Conservation (phyloP, 1,284 basidiomycete genomes). For the Ustilago hordei region DNA sequence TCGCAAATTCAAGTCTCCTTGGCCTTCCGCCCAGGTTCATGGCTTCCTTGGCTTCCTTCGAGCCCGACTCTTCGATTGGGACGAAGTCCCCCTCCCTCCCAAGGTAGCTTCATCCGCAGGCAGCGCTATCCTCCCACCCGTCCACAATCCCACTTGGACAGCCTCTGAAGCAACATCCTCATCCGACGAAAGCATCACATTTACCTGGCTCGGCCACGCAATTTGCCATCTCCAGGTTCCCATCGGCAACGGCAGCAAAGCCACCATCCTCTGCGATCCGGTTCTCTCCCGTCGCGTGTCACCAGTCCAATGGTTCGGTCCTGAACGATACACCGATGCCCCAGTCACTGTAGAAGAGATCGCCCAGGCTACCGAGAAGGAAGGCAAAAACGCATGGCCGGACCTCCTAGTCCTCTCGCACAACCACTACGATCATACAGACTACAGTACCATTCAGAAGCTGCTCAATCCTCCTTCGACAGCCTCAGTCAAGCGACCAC, state of each 20-base stretch:
- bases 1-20: constrained; percentile 53
- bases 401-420: constrained; percentile 55
- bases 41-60: constrained; percentile 48
- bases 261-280: constrained; percentile 57
- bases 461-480: constrained; percentile 37
- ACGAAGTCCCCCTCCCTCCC: constrained; percentile 47
- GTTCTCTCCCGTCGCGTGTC: constrained; percentile 56
- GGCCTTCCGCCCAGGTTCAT: constrained; percentile 38
- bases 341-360: constrained; percentile 55
- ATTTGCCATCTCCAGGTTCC: constrained; percentile 53
- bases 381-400: constrained; percentile 50
- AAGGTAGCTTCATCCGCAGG: constrained; percentile 23
- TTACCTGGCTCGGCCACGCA: constrained; percentile 63
- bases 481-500: constrained; percentile 31
- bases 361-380: constrained; percentile 19
- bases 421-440: constrained; percentile 64
- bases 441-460: constrained; percentile 51
- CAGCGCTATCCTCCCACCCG: constrained; percentile 31
- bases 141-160: constrained; percentile 38
- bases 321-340: constrained; percentile 50
- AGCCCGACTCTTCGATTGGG: constrained; percentile 56
- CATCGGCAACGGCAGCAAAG: constrained; percentile 24
- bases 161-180: constrained; percentile 2
- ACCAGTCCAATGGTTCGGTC: constrained; percentile 58
- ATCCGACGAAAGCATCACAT: constrained; percentile 26